Evolutionary conservation across 202 grass and related monocot species (phyloP).

Genomic region (Sporobolus alterniflorus): DNA sequence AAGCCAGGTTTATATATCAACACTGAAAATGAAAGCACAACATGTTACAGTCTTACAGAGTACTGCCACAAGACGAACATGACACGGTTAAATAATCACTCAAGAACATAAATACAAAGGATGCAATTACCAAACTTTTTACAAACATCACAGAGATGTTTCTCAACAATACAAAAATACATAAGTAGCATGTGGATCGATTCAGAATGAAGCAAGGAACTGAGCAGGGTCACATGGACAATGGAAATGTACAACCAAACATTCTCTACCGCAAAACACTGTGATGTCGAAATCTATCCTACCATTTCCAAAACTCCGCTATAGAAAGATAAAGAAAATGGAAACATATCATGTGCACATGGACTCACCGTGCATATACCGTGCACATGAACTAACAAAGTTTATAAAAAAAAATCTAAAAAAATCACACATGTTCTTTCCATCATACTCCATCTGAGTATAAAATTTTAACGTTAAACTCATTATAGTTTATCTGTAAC

Average conservation of each 20-base stretch:
- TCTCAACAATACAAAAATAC: background rate
- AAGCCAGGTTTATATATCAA: conserved; percentile 18
- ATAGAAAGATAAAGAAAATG: background rate
- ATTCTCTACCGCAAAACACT: conserved; percentile 20
- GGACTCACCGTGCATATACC: no score
- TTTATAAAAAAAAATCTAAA: no score
- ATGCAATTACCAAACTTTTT: background rate
- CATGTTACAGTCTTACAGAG: conserved; percentile 14
- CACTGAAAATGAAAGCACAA: conserved; percentile 19
- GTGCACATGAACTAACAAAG: no score
- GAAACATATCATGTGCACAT: no score
- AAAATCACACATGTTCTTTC: no score
- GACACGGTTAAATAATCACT: background rate
- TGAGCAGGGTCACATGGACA: background rate
- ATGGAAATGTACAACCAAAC: conserved; percentile 4
- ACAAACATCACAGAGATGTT: background rate
- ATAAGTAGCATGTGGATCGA: background rate
- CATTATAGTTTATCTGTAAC: no score
- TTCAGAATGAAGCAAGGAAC: background rate
- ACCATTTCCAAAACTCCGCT: background rate
- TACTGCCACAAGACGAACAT: background rate
- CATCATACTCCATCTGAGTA: no score
- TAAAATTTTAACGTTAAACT: no score
- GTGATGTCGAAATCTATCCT: background rate
- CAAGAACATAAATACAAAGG: background rate